Evolutionary conservation across 352 stramenopile genomes (phyloP).

Genomic region (Phytophthora citrophthora): DNA sequence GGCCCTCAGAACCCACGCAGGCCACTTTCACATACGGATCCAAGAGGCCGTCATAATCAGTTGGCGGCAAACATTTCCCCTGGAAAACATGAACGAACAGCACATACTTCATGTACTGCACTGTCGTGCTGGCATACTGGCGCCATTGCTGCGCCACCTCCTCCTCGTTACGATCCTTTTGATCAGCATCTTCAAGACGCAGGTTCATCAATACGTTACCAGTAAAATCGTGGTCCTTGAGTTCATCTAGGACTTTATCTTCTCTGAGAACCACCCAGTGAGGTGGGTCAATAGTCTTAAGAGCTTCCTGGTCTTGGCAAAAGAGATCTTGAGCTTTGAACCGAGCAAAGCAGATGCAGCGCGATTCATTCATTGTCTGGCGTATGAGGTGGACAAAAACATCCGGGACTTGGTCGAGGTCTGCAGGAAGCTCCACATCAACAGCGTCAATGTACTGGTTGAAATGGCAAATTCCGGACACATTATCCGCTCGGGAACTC

Average conservation of each 20-base stretch:
- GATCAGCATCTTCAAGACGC: slow-evolving; percentile 50
- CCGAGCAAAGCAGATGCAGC: slow-evolving; percentile 83
- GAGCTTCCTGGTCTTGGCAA: slow-evolving; percentile 36
- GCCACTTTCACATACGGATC: slow-evolving; percentile 88
- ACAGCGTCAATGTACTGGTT: slow-evolving; percentile 78
- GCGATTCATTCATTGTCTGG: slow-evolving; percentile 59
- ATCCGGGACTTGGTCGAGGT: slow-evolving; percentile 82
- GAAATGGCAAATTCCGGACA: slow-evolving; percentile 76
- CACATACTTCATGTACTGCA: slow-evolving; percentile 80
- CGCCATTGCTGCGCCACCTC: slow-evolving; percentile 59
- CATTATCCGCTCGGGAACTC: slow-evolving; percentile 64
- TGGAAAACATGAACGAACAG: slow-evolving; percentile 89
- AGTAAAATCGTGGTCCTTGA: slow-evolving; percentile 85
- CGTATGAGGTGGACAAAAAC: slow-evolving; percentile 81
- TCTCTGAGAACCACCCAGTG: slow-evolving; percentile 80
- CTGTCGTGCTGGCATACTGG: slow-evolving; percentile 55
- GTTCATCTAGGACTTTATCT: slow-evolving; percentile 80
- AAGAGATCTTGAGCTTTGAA: slow-evolving; percentile 80
- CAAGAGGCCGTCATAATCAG: slow-evolving; percentile 75
- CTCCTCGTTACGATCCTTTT: slow-evolving; percentile 30
- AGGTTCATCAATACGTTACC: slow-evolving; percentile 86
- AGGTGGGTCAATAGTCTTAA: slow-evolving; percentile 47
- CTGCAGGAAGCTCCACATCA: slow-evolving; percentile 59
- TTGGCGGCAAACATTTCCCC: slow-evolving; percentile 68
- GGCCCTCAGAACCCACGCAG: slow-evolving; percentile 74